These are phyloP conservation scores for Ophiobolus disseminans DNA, from an alignment of 2,329 filamentous ascomycete species.

Conservation along the genomic window DNA sequence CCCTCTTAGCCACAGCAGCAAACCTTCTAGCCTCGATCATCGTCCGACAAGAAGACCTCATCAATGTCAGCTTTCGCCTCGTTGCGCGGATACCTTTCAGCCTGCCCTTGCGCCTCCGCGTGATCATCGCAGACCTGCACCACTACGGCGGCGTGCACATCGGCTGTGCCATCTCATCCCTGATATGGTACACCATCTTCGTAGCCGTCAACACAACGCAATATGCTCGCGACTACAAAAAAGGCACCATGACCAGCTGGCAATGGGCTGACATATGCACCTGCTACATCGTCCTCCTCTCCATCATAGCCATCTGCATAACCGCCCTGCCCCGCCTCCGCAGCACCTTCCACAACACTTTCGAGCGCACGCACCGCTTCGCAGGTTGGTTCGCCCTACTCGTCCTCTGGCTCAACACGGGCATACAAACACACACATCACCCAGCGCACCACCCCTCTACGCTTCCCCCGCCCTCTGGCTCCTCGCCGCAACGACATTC, in stretches of 20 bases:
- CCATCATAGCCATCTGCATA: constrained; percentile 33
- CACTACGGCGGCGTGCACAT: constrained; percentile 46
- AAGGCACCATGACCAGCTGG: constrained; percentile 17
- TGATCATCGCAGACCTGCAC: constrained; percentile 35
- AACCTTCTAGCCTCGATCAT: constrained; percentile 45
- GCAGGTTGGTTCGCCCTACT: constrained; percentile 39
- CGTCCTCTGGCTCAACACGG: constrained; percentile 36
- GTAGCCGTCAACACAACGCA: constrained; percentile 38
- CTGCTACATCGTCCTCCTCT: constrained; percentile 18
- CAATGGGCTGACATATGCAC: constrained; percentile 27
- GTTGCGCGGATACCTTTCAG: constrained; percentile 36
- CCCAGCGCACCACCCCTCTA: constrained; percentile 5
- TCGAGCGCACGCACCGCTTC: constrained; percentile 47
- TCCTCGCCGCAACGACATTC: constrained; percentile 68
- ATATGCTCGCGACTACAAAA: not conserved
- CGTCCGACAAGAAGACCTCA: constrained; percentile 42
- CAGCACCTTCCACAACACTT: constrained; percentile 38
- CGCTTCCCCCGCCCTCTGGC: constrained; percentile 62
- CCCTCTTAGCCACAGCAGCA: constrained; percentile 38
- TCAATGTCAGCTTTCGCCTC: constrained; percentile 38
- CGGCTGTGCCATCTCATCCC: constrained; percentile 39
- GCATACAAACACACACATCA: constrained; percentile 15
- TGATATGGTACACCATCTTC: constrained; percentile 55
- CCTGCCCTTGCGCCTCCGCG: constrained; percentile 34
- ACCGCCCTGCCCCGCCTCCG: constrained; percentile 36